Percentiles rank a stretch among this genome's conserved stretches.
Evolutionary conservation across 2,329 filamentous ascomycete species (phyloP).

Genomic region (Paraphoma sp.): DNA sequence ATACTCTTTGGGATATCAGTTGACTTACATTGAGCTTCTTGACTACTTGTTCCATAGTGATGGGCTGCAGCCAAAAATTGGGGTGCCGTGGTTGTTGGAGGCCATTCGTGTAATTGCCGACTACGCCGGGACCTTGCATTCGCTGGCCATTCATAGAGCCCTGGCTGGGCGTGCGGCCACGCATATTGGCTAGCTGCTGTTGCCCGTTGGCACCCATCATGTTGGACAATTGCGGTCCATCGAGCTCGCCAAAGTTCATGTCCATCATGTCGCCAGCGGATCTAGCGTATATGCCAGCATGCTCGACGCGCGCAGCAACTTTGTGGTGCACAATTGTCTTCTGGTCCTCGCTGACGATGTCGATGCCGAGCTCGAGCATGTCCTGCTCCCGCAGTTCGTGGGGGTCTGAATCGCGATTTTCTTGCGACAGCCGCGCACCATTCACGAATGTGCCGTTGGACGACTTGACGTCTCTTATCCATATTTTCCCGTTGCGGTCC

Average conservation of each 20-base stretch:
- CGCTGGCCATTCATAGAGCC: slow-evolving; percentile 70
- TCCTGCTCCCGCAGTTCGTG: slow-evolving; percentile 92
- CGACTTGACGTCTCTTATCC: slow-evolving; percentile 96
- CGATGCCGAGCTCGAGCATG: slow-evolving; percentile 92
- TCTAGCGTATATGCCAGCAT: slow-evolving; percentile 82
- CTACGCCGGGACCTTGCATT: slow-evolving; percentile 64
- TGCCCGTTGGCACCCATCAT: slow-evolving; percentile 71
- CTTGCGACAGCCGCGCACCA: slow-evolving; percentile 83
- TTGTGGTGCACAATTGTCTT: slow-evolving; percentile 99
- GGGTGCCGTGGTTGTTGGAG: slow-evolving; percentile 76
- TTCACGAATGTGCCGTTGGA: slow-evolving; percentile 99
- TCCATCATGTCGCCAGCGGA: slow-evolving; percentile 77
- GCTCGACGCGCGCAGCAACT: slow-evolving; percentile 94
- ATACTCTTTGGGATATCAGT: neutral
- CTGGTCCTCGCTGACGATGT: slow-evolving; percentile 98
- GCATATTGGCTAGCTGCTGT: slow-evolving; percentile 68
- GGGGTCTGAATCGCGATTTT: slow-evolving; percentile 95
- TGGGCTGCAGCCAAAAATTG: slow-evolving; percentile 85
- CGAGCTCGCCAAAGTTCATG: slow-evolving; percentile 90
- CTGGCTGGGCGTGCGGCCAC: slow-evolving; percentile 65
- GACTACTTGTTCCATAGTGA: slow-evolving; percentile 93
- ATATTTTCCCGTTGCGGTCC: slow-evolving; percentile 83
- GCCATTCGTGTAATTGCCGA: slow-evolving; percentile 60
- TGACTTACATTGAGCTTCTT: slow-evolving; percentile 79
- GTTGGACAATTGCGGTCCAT: slow-evolving; percentile 74